phyloP scores from a whole-genome alignment of 31 red algal species.

The Porphyra umbilicalis region DNA sequence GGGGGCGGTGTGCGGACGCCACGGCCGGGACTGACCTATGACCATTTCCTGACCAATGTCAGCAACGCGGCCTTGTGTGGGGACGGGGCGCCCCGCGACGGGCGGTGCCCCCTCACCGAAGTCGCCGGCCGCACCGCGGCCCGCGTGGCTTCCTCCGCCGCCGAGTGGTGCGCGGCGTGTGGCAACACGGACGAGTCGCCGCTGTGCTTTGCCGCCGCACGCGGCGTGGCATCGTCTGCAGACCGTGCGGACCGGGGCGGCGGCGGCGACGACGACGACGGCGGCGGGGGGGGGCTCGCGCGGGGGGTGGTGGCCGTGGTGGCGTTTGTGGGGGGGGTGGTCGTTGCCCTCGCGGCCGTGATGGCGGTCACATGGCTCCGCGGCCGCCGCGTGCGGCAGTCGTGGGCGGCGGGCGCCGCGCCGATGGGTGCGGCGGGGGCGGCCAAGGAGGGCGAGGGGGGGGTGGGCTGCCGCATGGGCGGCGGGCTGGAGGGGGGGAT shows the following conservation, averaged over 20 bases:
- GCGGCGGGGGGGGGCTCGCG: not conserved
- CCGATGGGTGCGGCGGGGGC: constrained; percentile 2
- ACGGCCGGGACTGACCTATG: not conserved
- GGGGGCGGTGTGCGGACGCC: not conserved
- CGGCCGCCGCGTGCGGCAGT: constrained; percentile 6
- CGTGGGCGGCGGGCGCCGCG: constrained; percentile 9
- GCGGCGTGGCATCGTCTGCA: not conserved
- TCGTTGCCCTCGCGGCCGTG: constrained; percentile 10
- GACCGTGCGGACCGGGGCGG: constrained; percentile 2
- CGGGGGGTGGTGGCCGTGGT: constrained; percentile 5
- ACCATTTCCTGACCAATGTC: not conserved
- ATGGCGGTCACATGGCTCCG: constrained; percentile 4
- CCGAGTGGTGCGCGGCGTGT: constrained; percentile 3
- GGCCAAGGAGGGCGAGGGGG: not conserved
- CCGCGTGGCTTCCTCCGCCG: constrained; percentile 4
- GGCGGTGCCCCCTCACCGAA: not conserved
- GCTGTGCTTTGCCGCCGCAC: not conserved
- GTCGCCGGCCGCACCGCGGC: constrained; percentile 6
- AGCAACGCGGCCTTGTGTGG: constrained; percentile 6
- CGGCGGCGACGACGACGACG: not conserved
- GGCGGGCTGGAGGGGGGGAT: not conserved
- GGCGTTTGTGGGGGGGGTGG: constrained; percentile 5
- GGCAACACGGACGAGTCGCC: not conserved
- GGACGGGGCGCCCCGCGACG: not conserved
- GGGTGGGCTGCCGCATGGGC: too few species aligned